Percentiles rank a stretch among this genome's conserved stretches.
Conservation (phyloP, 1,284 basidiomycete genomes). For the Megacollybia platyphylla region DNA sequence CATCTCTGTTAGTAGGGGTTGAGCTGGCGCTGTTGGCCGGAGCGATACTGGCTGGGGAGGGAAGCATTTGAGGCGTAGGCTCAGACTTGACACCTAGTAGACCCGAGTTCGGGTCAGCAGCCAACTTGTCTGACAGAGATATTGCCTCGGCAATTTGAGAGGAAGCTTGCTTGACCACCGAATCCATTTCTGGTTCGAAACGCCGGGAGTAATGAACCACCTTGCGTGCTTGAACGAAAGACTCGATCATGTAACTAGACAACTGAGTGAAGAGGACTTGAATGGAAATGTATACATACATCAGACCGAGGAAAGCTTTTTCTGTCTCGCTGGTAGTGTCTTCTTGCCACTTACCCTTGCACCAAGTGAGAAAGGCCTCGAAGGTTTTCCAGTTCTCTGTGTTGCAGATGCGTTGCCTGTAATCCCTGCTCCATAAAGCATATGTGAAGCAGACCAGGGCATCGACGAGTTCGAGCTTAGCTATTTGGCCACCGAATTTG, state of each 20-base stretch:
- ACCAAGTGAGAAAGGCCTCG: constrained; percentile 50
- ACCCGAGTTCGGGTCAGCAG: constrained; percentile 18
- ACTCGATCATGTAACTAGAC: constrained; percentile 59
- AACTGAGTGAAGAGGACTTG: constrained; percentile 15
- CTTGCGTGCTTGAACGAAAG: constrained; percentile 52
- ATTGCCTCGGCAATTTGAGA: constrained; percentile 31
- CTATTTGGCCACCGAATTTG: constrained; percentile 55
- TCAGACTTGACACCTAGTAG: constrained; percentile 26
- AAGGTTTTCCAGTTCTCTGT: constrained; percentile 51
- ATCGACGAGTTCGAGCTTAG: constrained; percentile 62
- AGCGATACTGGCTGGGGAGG: constrained; percentile 58
- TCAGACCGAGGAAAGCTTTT: constrained; percentile 61
- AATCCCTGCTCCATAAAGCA: constrained; percentile 59
- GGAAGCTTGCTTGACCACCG: constrained; percentile 21
- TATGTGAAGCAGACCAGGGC: constrained; percentile 65
- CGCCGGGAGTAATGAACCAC: constrained; percentile 31
- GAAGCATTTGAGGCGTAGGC: constrained; percentile 54
- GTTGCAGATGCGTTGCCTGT: constrained; percentile 33
- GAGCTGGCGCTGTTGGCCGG: constrained; percentile 58
- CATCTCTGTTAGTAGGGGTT: constrained; percentile 47
- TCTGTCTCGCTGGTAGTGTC: constrained; percentile 47
- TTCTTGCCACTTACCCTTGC: constrained; percentile 54
- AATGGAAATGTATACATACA: constrained; percentile 33
- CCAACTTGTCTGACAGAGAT: constrained; percentile 29
- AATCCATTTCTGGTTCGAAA: constrained; percentile 30